These are phyloP conservation scores for Euphorbia schlechtendalii DNA, from an alignment of 441 rosid genomes.

Conservation along the genomic window DNA sequence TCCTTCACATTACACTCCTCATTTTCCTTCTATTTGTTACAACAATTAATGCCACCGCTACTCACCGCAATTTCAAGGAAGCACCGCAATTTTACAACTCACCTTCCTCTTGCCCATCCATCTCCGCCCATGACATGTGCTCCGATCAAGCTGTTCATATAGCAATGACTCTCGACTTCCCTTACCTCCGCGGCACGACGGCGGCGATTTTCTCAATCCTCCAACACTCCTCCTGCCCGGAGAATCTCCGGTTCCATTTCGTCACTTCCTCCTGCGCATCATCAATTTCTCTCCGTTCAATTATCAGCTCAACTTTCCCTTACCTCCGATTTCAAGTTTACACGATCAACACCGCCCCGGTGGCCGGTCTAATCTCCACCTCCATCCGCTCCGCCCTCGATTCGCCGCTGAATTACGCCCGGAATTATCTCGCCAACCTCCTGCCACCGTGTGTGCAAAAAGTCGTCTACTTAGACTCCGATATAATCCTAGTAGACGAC, in stretches of 20 bases:
- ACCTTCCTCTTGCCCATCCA: background rate
- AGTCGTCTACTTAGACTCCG: constrained; percentile 86
- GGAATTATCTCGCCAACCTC: constrained; percentile 75
- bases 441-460: constrained; percentile 71
- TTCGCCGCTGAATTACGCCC: constrained; percentile 84
- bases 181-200: constrained; percentile 90
- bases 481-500: constrained; percentile 84
- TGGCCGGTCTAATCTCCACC: constrained; percentile 67
- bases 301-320: constrained; percentile 69
- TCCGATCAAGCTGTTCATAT: constrained; percentile 57
- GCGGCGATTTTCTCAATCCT: constrained; percentile 87
- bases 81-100: constrained; percentile 1
- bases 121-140: constrained; percentile 19
- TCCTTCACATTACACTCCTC: background rate
- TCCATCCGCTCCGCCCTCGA: constrained; percentile 89
- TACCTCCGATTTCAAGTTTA: constrained; percentile 60
- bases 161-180: constrained; percentile 74
- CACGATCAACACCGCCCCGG: constrained; percentile 54
- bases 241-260: constrained; percentile 76
- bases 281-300: constrained; percentile 43
- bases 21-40: background rate
- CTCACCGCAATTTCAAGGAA: background rate
- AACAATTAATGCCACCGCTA: background rate
- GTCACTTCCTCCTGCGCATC: constrained; percentile 60
- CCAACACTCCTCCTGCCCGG: constrained; percentile 88